phyloP scores from a whole-genome alignment of 2,329 filamentous ascomycete species.

The Blastomyces emzantsi region DNA sequence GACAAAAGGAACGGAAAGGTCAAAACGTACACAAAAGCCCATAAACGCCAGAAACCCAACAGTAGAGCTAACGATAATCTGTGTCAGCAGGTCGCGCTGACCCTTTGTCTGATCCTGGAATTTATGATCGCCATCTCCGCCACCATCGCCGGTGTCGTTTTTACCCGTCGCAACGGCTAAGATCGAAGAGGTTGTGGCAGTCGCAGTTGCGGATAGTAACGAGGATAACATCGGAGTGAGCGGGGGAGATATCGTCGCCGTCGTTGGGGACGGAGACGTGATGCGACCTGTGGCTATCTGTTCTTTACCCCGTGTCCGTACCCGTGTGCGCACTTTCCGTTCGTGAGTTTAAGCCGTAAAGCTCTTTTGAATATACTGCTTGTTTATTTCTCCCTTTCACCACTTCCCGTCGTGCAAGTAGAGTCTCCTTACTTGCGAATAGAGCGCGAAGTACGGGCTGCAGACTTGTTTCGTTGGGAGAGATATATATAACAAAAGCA shows the following conservation, averaged over 20 bases:
- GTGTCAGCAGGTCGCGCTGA: constrained; percentile 36
- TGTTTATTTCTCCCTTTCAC: not conserved
- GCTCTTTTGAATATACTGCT: not conserved
- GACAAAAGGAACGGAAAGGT: not conserved
- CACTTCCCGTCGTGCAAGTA: not conserved
- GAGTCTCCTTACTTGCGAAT: too few relatives aligned
- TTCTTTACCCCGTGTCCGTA: not conserved
- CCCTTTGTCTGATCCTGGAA: constrained; percentile 27
- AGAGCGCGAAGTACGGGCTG: too few relatives aligned
- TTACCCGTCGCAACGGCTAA: constrained; percentile 18
- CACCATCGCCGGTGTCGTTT: constrained; percentile 14
- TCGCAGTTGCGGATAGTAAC: constrained; percentile 22
- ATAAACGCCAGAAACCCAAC: constrained; percentile 38
- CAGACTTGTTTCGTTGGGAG: too few relatives aligned
- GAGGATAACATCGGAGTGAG: constrained; percentile 12
- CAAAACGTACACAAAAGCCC: constrained; percentile 36
- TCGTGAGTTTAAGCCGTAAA: not conserved
- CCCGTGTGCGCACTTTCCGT: not conserved
- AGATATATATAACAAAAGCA: not conserved
- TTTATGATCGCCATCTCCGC: constrained; percentile 18
- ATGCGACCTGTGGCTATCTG: not conserved
- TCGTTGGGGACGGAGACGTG: not conserved
- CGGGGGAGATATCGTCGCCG: not conserved
- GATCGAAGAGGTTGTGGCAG: constrained; percentile 16
- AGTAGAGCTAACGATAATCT: constrained; percentile 36